Conservation (phyloP, 257 asterid species). For the Nyctanthes arbortristis region DNA sequence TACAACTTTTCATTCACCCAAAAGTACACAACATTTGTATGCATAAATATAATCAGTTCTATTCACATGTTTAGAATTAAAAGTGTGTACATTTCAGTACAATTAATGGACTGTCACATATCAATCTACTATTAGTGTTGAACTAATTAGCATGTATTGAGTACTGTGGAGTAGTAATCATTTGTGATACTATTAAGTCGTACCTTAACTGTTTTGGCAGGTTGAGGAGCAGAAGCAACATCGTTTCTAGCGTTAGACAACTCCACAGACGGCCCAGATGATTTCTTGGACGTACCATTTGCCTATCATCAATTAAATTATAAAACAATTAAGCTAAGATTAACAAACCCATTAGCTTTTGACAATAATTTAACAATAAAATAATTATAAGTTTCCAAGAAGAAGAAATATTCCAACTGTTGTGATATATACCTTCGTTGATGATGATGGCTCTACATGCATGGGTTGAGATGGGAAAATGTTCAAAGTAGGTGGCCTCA, state of each 20-base stretch:
- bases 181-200: conserved; percentile 33
- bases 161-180: not conserved
- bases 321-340: conserved; percentile 25
- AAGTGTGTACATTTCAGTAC: no score
- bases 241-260: conserved; percentile 57
- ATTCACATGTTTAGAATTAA: no score
- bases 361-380: not conserved
- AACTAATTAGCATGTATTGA: not conserved
- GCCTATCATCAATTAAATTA: conserved; percentile 47
- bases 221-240: conserved; percentile 51
- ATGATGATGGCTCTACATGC: conserved; percentile 76
- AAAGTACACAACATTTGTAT: no score
- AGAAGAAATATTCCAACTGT: conserved; percentile 19
- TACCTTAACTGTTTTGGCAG: conserved; percentile 75
- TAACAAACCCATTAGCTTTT: conserved; percentile 34
- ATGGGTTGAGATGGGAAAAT: conserved; percentile 97
- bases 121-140: not conserved
- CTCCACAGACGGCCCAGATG: conserved; percentile 82
- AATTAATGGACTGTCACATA: no score
- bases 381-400: conserved; percentile 19
- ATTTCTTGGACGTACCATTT: conserved; percentile 67
- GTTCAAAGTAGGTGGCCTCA: conserved; percentile 79
- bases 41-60: conserved; percentile 13
- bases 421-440: conserved; percentile 47
- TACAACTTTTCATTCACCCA: no score